Percentiles rank a stretch among this genome's conserved stretches.
Evolutionary conservation across 2,329 filamentous ascomycete genomes (phyloP).

Genomic region (Colletotrichum tamarilloi): DNA sequence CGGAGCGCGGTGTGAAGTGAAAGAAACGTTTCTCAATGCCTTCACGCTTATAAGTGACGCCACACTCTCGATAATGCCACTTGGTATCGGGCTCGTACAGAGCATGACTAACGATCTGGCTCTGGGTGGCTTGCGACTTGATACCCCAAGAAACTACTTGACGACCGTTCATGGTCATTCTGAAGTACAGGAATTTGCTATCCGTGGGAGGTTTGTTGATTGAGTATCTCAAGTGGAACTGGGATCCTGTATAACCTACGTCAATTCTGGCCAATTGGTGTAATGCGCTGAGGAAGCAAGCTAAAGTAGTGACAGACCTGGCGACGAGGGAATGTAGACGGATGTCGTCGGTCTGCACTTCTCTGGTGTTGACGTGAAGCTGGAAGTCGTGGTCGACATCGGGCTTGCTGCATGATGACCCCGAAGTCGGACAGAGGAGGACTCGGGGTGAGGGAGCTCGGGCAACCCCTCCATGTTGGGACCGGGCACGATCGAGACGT

Average conservation of each 20-base stretch:
- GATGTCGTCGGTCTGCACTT: conserved; percentile 57
- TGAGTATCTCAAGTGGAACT: conserved; percentile 64
- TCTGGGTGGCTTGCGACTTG: conserved; percentile 47
- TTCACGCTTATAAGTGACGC: conserved; percentile 45
- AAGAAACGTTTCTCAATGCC: conserved; percentile 64
- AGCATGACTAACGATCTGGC: conserved; percentile 56
- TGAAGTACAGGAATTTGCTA: conserved; percentile 62
- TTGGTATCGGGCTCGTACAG: conserved; percentile 60
- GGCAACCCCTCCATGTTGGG: conserved; percentile 52
- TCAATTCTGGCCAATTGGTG: background rate
- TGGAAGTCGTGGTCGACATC: background rate
- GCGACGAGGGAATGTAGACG: conserved; percentile 66
- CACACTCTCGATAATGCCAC: conserved; percentile 53
- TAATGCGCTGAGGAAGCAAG: background rate
- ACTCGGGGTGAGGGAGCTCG: conserved; percentile 67
- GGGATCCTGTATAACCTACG: conserved; percentile 51
- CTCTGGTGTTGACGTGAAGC: conserved; percentile 41
- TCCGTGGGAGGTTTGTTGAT: conserved; percentile 48
- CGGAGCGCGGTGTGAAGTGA: conserved; percentile 55
- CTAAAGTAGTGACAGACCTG: conserved; percentile 52
- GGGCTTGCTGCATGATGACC: conserved; percentile 23
- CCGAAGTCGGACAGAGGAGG: conserved; percentile 53
- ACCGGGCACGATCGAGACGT: conserved; percentile 55
- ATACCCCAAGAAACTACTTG: conserved; percentile 65
- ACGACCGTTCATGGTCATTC: conserved; percentile 65